These are phyloP conservation scores for Hygrocybe punicea DNA, from an alignment of 768 basidiomycete genomes.

Conservation along the genomic window DNA sequence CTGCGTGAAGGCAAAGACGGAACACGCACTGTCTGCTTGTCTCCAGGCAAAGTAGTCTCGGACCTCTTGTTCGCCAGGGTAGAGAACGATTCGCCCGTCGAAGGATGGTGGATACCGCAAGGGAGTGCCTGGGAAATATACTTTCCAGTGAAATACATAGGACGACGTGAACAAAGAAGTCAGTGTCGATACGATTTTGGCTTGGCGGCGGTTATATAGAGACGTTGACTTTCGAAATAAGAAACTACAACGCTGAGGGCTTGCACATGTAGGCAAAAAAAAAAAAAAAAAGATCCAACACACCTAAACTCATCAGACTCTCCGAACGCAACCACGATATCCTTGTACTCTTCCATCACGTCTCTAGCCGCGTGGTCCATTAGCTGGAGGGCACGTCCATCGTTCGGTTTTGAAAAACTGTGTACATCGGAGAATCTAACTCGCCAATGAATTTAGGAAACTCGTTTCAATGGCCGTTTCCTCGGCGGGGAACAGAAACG, in stretches of 20 bases:
- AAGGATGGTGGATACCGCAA: slow-evolving; percentile 87
- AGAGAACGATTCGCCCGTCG: slow-evolving; percentile 82
- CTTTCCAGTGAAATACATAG: slow-evolving; percentile 83
- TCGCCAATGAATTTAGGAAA: slow-evolving; percentile 1
- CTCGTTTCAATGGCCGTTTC: background rate
- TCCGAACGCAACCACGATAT: slow-evolving; percentile 86
- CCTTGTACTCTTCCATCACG: slow-evolving; percentile 78
- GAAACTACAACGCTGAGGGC: slow-evolving; percentile 54
- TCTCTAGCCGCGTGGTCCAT: slow-evolving; percentile 88
- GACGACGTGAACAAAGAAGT: slow-evolving; percentile 87
- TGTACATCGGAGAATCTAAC: slow-evolving; percentile 82
- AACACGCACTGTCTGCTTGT: slow-evolving; percentile 83
- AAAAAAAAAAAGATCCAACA: slow-evolving; percentile 12
- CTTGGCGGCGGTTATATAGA: slow-evolving; percentile 79
- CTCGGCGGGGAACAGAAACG: too few relatives aligned
- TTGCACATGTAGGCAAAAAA: background rate
- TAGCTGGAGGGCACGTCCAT: slow-evolving; percentile 75
- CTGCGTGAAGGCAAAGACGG: background rate
- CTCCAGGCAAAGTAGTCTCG: slow-evolving; percentile 96
- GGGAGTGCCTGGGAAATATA: slow-evolving; percentile 68
- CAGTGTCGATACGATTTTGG: slow-evolving; percentile 82
- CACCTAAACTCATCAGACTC: slow-evolving; percentile 98
- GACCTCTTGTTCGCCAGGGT: slow-evolving; percentile 68
- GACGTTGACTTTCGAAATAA: slow-evolving; percentile 71
- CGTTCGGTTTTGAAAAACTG: slow-evolving; percentile 86